phyloP scores from a whole-genome alignment of 2,329 filamentous ascomycete genomes.

The Metarhizium brunneum region DNA sequence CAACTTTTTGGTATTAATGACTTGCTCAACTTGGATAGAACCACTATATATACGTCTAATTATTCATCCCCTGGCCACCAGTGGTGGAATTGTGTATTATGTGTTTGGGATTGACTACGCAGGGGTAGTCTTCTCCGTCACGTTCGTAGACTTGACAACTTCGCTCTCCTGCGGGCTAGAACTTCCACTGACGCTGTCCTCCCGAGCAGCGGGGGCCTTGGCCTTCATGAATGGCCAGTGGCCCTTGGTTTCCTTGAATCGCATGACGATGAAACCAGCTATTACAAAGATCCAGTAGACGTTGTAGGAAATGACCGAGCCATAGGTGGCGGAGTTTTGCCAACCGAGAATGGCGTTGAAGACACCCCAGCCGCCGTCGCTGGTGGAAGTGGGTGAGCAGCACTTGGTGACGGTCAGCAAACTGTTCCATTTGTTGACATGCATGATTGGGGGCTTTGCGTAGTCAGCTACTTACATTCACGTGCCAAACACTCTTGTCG shows the following conservation, averaged over 20 bases:
- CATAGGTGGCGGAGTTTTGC: constrained; percentile 82
- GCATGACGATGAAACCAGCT: constrained; percentile 54
- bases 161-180: constrained; percentile 16
- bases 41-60: neutral
- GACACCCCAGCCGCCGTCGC: constrained; percentile 74
- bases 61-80: neutral
- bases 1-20: neutral
- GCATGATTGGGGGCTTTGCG: neutral
- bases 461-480: constrained; percentile 49
- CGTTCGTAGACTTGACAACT: constrained; percentile 13
- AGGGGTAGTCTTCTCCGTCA: constrained; percentile 18
- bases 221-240: constrained; percentile 36
- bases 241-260: constrained; percentile 53
- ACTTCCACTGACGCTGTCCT: constrained; percentile 13
- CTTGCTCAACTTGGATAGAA: neutral
- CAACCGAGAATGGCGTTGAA: constrained; percentile 83
- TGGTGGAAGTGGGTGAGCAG: constrained; percentile 61
- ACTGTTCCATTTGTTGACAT: neutral
- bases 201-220: constrained; percentile 14
- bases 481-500: constrained; percentile 68
- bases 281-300: constrained; percentile 77
- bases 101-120: constrained; percentile 1
- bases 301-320: constrained; percentile 80
- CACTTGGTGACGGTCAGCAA: constrained; percentile 40
- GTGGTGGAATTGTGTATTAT: neutral